These are phyloP conservation scores for Protomyces lactucae-debilis DNA, from an alignment of 1,139 yeast species.

Conservation along the genomic window DNA sequence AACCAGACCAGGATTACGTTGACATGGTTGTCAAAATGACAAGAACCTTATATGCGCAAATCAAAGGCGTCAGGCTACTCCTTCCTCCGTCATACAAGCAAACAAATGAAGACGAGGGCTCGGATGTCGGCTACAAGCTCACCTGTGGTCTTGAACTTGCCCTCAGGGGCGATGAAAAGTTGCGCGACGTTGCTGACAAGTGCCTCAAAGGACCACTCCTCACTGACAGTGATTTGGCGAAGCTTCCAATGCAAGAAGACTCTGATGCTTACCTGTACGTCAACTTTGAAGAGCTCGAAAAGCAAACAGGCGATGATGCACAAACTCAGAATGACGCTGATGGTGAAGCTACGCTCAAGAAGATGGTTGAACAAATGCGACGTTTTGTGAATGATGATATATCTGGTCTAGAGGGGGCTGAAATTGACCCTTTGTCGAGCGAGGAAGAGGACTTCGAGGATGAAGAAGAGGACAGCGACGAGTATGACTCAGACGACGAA, in stretches of 20 bases:
- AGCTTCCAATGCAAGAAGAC: slow-evolving; percentile 35
- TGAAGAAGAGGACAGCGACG: slow-evolving; percentile 33
- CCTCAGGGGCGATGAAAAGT: background rate
- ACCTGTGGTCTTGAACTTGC: slow-evolving; percentile 36
- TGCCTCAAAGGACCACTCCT: slow-evolving; percentile 13
- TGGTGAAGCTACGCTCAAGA: slow-evolving; percentile 32
- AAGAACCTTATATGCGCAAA: slow-evolving; percentile 35
- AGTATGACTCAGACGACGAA: slow-evolving; percentile 31
- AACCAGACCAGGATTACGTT: slow-evolving; percentile 34
- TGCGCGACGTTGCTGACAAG: background rate
- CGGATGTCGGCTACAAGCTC: slow-evolving; percentile 36
- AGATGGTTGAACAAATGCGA: slow-evolving; percentile 35
- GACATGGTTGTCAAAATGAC: slow-evolving; percentile 34
- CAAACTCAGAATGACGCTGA: slow-evolving; percentile 26
- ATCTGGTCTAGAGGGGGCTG: slow-evolving; percentile 37
- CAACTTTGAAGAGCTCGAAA: slow-evolving; percentile 32
- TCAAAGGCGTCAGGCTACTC: slow-evolving; percentile 30
- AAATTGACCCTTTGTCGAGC: slow-evolving; percentile 28
- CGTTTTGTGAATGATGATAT: slow-evolving; percentile 37
- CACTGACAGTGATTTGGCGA: slow-evolving; percentile 33
- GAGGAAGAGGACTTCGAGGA: slow-evolving; percentile 32
- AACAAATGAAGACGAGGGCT: slow-evolving; percentile 18
- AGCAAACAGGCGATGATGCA: slow-evolving; percentile 29
- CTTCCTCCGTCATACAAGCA: slow-evolving; percentile 29
- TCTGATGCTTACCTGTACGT: slow-evolving; percentile 36